Conservation (phyloP, 139 green algal species). For the Spirogloea muscicola region DNA sequence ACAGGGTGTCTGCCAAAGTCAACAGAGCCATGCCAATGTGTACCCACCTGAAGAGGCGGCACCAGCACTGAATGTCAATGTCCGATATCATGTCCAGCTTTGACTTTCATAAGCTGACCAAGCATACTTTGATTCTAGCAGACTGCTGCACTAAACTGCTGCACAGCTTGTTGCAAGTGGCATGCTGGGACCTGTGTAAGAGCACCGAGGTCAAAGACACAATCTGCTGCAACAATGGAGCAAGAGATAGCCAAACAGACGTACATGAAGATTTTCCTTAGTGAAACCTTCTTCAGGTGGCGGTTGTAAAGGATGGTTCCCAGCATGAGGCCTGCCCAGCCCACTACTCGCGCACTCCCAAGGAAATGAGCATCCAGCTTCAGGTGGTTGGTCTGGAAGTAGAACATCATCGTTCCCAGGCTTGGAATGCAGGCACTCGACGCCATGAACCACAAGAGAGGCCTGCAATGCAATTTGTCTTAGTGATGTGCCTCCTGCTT, state of each 20-base stretch:
- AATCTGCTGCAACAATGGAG: too few species aligned
- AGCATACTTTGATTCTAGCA: too few species aligned
- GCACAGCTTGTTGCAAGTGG: too few species aligned
- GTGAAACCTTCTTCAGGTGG: slow-evolving; percentile 27
- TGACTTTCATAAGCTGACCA: too few species aligned
- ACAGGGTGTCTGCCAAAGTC: slow-evolving; percentile 17
- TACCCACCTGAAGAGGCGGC: slow-evolving; percentile 22
- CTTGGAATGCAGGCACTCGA: slow-evolving; percentile 7
- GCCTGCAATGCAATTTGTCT: too few species aligned
- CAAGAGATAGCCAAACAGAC: too few species aligned
- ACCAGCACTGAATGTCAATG: too few species aligned
- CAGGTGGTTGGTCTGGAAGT: slow-evolving; percentile 36
- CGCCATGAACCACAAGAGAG: slow-evolving; percentile 38
- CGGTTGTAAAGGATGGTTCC: slow-evolving; percentile 38
- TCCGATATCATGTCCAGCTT: too few species aligned
- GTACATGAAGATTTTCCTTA: slow-evolving; percentile 28
- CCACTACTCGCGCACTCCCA: neutral
- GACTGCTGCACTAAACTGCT: too few species aligned
- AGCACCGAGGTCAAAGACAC: too few species aligned
- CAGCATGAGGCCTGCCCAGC: slow-evolving; percentile 30
- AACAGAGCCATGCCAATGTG: slow-evolving; percentile 10
- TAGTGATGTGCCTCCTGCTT: too few species aligned
- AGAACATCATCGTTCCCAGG: slow-evolving; percentile 9
- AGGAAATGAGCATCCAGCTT: slow-evolving; percentile 13
- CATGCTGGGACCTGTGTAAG: too few species aligned